phyloP scores from a whole-genome alignment of 495 filamentous ascomycete genomes.

The Xeromyces bisporus region DNA sequence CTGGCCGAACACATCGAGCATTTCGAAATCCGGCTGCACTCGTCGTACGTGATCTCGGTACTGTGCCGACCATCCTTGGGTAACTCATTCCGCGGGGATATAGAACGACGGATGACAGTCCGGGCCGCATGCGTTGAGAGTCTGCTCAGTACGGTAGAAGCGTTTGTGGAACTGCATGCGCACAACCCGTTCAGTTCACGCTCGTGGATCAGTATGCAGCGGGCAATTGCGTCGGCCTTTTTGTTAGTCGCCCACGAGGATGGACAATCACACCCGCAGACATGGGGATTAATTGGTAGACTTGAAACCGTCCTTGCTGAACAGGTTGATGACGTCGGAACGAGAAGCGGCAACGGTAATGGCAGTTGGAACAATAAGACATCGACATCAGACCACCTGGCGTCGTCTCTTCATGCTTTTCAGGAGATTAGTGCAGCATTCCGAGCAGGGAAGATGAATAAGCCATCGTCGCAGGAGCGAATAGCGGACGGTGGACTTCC shows the following conservation, averaged over 20 bases:
- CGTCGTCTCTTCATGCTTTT: conserved; percentile 24
- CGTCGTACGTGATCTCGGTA: conserved; percentile 40
- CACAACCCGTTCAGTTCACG: conserved; percentile 25
- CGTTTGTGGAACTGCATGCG: conserved; percentile 29
- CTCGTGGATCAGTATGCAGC: conserved; percentile 32
- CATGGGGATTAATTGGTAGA: conserved; percentile 21
- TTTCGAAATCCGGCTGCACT: conserved; percentile 38
- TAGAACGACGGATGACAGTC: conserved; percentile 18
- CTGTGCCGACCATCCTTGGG: conserved; percentile 40
- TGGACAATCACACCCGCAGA: conserved; percentile 14
- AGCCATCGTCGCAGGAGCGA: background rate
- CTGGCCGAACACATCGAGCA: conserved; percentile 37
- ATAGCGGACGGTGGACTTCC: no score
- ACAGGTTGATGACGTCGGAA: conserved; percentile 24
- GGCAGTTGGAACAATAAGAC: conserved; percentile 17
- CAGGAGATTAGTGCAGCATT: conserved; percentile 24
- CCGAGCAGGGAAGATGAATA: conserved; percentile 6
- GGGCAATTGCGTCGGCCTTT: conserved; percentile 30
- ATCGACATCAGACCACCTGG: conserved; percentile 23
- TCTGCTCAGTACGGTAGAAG: conserved; percentile 25
- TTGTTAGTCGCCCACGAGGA: conserved; percentile 28
- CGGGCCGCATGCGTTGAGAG: conserved; percentile 28
- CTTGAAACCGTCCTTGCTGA: conserved; percentile 25
- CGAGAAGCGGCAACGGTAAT: background rate
- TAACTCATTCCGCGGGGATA: conserved; percentile 20